These are phyloP conservation scores for Chenopodium album DNA, from an alignment of 148 eudicot genomes.

Conservation along the genomic window DNA sequence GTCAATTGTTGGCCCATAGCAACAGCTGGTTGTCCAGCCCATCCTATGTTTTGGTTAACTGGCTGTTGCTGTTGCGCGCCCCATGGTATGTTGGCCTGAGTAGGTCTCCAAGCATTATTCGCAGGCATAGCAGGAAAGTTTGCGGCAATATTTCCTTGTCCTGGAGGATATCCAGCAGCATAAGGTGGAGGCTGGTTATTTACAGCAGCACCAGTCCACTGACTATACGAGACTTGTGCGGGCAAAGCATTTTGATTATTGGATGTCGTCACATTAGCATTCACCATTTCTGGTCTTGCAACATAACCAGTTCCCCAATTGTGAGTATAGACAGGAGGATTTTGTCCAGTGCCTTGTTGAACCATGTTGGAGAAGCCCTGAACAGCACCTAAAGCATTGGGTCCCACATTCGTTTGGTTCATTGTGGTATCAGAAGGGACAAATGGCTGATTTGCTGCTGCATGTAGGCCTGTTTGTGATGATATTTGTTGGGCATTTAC, in stretches of 20 bases:
- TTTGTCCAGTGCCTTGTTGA: slow-evolving; percentile 35
- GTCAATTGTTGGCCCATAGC: slow-evolving; percentile 31
- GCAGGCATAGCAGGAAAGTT: slow-evolving; percentile 37
- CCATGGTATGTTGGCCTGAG: slow-evolving; percentile 55
- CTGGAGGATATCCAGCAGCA: slow-evolving; percentile 45
- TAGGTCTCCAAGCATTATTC: slow-evolving; percentile 50
- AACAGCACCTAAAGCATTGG: slow-evolving; percentile 16
- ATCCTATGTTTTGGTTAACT: slow-evolving; percentile 59
- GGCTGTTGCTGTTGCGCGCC: slow-evolving; percentile 40
- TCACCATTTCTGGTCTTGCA: slow-evolving; percentile 31
- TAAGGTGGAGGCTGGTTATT: slow-evolving; percentile 32
- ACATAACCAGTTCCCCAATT: slow-evolving; percentile 46
- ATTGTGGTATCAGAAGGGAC: slow-evolving; percentile 21
- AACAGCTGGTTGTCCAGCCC: slow-evolving; percentile 43
- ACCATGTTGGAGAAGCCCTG: slow-evolving; percentile 30
- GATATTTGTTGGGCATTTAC: slow-evolving; percentile 32
- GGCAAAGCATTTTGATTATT: slow-evolving; percentile 31
- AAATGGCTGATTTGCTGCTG: slow-evolving; percentile 14
- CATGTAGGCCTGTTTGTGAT: slow-evolving; percentile 29
- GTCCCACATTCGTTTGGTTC: slow-evolving; percentile 13
- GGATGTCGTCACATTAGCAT: slow-evolving; percentile 14
- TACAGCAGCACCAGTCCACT: slow-evolving; percentile 51
- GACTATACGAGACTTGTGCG: slow-evolving; percentile 45
- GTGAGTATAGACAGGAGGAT: slow-evolving; percentile 40
- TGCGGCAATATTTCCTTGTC: slow-evolving; percentile 38